Evolutionary conservation across 305 asterid species (phyloP), one percentile per base, ranked within the genome.

Genomic region (Solanum hybrid): DNA sequence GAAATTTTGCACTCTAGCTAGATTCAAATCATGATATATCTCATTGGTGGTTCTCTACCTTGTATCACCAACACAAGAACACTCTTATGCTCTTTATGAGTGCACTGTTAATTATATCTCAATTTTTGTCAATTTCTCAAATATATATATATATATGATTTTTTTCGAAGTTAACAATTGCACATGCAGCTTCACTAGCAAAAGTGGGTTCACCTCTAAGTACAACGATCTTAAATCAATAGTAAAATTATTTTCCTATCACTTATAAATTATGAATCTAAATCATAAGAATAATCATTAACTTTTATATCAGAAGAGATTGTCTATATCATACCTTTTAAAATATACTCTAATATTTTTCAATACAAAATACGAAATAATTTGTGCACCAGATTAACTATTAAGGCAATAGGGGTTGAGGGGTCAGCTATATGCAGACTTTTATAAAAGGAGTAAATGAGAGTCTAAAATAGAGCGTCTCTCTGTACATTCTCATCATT

Each of bases 401-500:
- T 8, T 7, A 64, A 64, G 72, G 5, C 27, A 64, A 71, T 71
- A 71, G 78, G 78, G 9, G 4, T 32, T 17, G 88, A 46, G 75
- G 76, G 88, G 78, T 86, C 10, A 79, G 88, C 88, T 86, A 17
- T 16, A 14, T 86, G 79, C 66, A 24, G 66, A 86, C 88, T 69
- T 86, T 86, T 86, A 69, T 32, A 7, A 66, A 64, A 71, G 88
- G 29, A 69, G 79, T 86, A 66, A 71, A 85, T 60, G 71, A 17
- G 51, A 86, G 60, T 35, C 24, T 36, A 32, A 86, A 64, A 56
- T 86, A 86, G 81, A 17, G 66, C 38, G 37, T 26, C 75, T 81
- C 42, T 81, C 75, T 82, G 90, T 69, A 71, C 89, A 82, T 87
- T 80, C 92, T 90, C 93, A 92, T 90, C 91, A 92, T 90, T 92